Evolutionary conservation across 305 asterid species (phyloP), one percentile per base, ranked within the genome.

Genomic region (Solanum aculeatissimum): DNA sequence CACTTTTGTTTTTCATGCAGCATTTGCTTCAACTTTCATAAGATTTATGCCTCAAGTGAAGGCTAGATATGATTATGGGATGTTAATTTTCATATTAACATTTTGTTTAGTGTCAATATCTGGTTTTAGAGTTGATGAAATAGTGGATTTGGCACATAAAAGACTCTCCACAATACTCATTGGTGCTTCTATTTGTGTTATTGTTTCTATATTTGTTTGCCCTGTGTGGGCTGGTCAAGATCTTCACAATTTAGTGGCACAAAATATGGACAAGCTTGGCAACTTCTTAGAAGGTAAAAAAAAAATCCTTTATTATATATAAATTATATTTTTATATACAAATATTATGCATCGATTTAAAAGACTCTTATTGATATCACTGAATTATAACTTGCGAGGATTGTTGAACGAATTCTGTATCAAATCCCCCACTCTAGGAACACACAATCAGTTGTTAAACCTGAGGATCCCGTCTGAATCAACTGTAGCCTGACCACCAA

Each of bases 211-310:
- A 80, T 83, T 90, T 13, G 88, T 93, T 2, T 91, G 68, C 55
- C 98, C 98, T 8, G 97, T 92, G 0, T 95, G 98, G 97, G 94
- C 98, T 8, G 98, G 98, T 11, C 89, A 91, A 57, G 97, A 95
- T 87, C 97, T 93, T 60, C 97, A 93, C 89, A 80, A 83, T 11
- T 92, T 91, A 5, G 92, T 93, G 0, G 95, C 97, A 45, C 45
- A 71, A 4, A 90, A 93, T 83, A 84, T 93, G 7, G 90, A 91
- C 3, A 90, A 87, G 74, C 94, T 95, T 21, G 97, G 91, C 19
- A 77, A 32, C 43, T 92, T 88, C 87, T 81, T 95, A 80, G 88
- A 93, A 88, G 94, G 98, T 92, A 88, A 25, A 9, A 10, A 35
- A 51, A 51, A 13, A n/a, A n/a, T n/a, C n/a, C n/a, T n/a, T n/a